These are phyloP conservation scores for Leonotis leonurus DNA, from an alignment of 257 asterid genomes.

Conservation along the genomic window DNA sequence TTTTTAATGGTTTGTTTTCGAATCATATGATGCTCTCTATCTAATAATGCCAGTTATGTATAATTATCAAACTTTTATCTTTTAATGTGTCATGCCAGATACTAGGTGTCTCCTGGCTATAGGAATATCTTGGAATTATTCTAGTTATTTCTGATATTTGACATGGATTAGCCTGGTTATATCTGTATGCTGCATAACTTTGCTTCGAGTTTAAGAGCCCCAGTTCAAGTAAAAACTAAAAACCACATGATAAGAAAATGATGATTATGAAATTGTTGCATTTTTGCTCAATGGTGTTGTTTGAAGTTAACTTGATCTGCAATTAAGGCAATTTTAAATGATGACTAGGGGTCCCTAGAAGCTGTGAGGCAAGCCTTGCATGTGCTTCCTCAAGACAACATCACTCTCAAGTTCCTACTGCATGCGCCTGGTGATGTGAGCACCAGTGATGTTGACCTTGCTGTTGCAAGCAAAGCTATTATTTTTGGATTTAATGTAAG, in stretches of 20 bases:
- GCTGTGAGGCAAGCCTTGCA: constrained; percentile 87
- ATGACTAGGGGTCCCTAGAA: constrained; percentile 74
- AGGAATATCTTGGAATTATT: not conserved
- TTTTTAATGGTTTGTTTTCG: not conserved
- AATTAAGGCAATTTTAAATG: constrained; percentile 3
- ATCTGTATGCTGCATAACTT: not conserved
- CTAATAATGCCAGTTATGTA: not conserved
- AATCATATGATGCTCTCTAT: not conserved
- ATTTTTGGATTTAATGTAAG: constrained; percentile 80
- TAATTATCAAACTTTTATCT: not conserved
- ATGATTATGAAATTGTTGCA: not conserved
- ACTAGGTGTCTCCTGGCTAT: not conserved
- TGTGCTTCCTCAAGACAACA: constrained; percentile 87
- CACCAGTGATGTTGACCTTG: constrained; percentile 87
- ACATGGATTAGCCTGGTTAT: not conserved
- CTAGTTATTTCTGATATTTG: not conserved
- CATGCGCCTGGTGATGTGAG: constrained; percentile 89
- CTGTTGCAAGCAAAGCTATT: constrained; percentile 80
- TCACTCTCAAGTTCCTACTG: constrained; percentile 78
- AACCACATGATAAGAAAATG: not conserved
- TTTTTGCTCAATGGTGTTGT: not conserved
- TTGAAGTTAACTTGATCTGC: not conserved
- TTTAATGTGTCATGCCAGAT: not conserved
- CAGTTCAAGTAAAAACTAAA: not conserved
- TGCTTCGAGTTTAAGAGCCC: not conserved